A percentile compares a stretch with the other conserved stretches of the same genome.
Evolutionary conservation across 2,329 filamentous ascomycete species (phyloP).

Genomic region (Dactylellina parvicollis): DNA sequence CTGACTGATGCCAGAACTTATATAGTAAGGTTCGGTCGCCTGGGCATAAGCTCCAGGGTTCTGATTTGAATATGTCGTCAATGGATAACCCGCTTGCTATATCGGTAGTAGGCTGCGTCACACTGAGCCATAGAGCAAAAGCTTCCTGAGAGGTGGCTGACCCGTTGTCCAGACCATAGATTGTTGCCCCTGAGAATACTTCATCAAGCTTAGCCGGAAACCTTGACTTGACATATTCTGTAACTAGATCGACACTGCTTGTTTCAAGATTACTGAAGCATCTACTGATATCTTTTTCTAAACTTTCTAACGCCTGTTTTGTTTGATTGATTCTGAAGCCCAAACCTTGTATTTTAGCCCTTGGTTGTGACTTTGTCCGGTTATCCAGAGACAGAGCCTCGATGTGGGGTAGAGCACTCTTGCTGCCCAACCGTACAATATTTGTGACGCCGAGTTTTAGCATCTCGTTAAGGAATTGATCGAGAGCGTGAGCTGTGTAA

Average conservation of each 20-base stretch:
- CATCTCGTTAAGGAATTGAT: constrained; percentile 71
- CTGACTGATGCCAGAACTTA: constrained; percentile 14
- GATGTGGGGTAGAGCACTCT: constrained; percentile 68
- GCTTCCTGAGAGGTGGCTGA: too few species aligned
- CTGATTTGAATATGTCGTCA: constrained; percentile 14
- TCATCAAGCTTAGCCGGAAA: too few species aligned
- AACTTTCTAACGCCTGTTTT: neutral
- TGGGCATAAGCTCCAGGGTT: neutral
- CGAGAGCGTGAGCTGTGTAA: constrained; percentile 67
- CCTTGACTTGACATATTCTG: too few species aligned
- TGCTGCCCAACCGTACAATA: constrained; percentile 71
- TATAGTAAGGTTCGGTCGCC: constrained; percentile 11
- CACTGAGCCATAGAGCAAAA: too few species aligned
- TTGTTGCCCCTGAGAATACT: too few species aligned
- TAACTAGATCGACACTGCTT: neutral
- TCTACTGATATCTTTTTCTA: neutral
- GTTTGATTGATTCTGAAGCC: neutral
- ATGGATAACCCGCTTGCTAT: neutral
- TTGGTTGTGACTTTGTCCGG: constrained; percentile 4
- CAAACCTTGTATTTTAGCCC: neutral
- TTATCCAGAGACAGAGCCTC: constrained; percentile 39
- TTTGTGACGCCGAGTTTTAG: constrained; percentile 64
- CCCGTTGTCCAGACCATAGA: too few species aligned
- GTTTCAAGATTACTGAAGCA: constrained; percentile 8
- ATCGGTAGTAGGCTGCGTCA: too few species aligned